These are phyloP conservation scores for Exobasidium cylindrosporum DNA, from an alignment of 1,284 basidiomycete species.

Conservation along the genomic window DNA sequence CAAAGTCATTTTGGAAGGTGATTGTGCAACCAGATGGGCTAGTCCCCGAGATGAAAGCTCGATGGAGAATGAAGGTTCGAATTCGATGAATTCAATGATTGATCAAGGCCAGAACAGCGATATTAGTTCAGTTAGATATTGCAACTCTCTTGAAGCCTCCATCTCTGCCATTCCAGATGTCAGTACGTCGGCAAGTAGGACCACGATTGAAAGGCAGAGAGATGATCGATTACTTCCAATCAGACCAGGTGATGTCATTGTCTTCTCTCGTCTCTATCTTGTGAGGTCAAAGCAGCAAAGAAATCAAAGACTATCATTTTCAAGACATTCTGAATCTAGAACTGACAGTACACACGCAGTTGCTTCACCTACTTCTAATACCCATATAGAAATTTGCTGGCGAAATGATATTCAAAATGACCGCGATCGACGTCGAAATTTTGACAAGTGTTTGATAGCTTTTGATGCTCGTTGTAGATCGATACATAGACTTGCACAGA, in stretches of 20 bases:
- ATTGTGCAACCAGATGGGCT: slow-evolving; percentile 3
- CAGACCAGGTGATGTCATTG: not conserved
- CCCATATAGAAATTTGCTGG: slow-evolving; percentile 9
- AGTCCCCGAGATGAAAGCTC: not conserved
- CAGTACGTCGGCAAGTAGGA: not conserved
- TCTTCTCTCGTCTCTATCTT: not conserved
- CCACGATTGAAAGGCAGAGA: not conserved
- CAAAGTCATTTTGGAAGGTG: slow-evolving; percentile 5
- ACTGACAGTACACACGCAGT: not conserved
- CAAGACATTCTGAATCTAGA: not conserved
- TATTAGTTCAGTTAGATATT: not conserved
- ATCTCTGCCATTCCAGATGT: not conserved
- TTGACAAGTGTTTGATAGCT: not conserved
- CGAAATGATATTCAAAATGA: not conserved
- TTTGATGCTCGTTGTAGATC: slow-evolving; percentile 5
- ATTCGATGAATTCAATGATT: not conserved
- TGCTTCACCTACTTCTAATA: not conserved
- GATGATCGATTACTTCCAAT: slow-evolving; percentile 1
- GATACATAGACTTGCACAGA: not conserved
- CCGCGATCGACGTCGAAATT: not conserved
- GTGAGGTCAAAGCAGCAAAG: not conserved
- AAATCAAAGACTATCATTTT: not conserved
- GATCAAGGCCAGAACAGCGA: not conserved
- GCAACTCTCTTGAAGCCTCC: not conserved
- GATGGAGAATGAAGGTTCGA: not conserved